Evolutionary conservation across 1,284 basidiomycete genomes (phyloP).

Genomic region (Marasmius fiardii): DNA sequence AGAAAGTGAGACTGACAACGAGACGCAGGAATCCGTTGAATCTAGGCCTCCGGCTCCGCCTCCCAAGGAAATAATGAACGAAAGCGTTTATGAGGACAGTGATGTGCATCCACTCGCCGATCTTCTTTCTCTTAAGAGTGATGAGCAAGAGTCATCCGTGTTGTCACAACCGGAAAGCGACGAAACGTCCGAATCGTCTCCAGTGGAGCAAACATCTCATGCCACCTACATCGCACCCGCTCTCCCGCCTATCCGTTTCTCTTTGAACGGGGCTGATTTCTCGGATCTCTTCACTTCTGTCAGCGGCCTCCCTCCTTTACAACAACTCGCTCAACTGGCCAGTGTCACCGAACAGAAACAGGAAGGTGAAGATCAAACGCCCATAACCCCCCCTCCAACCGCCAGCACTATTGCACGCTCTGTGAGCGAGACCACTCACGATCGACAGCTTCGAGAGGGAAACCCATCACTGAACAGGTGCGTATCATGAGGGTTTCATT

Average conservation of each 20-base stretch:
- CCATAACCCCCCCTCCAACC: slow-evolving; percentile 31
- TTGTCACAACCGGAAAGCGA: slow-evolving; percentile 33
- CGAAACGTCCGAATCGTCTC: slow-evolving; percentile 50
- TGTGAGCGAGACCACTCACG: slow-evolving; percentile 12
- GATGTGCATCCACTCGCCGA: slow-evolving; percentile 4
- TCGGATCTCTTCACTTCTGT: slow-evolving; percentile 63
- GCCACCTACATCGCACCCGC: slow-evolving; percentile 79
- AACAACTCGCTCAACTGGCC: slow-evolving; percentile 34
- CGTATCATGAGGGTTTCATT: too few species aligned
- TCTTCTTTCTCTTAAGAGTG: slow-evolving; percentile 7
- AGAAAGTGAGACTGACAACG: slow-evolving; percentile 43
- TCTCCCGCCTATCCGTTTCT: slow-evolving; percentile 78
- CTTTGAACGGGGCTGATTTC: slow-evolving; percentile 78
- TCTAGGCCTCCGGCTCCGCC: slow-evolving; percentile 44
- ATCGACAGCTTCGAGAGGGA: slow-evolving; percentile 2
- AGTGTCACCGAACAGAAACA: slow-evolving; percentile 42
- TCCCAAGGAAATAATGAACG: slow-evolving; percentile 39
- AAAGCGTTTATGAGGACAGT: neutral
- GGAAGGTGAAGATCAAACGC: slow-evolving; percentile 33
- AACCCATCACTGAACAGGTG: slow-evolving; percentile 10
- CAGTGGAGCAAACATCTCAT: slow-evolving; percentile 62
- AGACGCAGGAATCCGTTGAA: slow-evolving; percentile 13
- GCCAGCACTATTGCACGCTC: slow-evolving; percentile 17
- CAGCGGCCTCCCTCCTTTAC: slow-evolving; percentile 31
- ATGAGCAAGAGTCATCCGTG: slow-evolving; percentile 21